phyloP scores from a whole-genome alignment of 2,329 filamentous ascomycete genomes.

The Sarocladium oryzae region DNA sequence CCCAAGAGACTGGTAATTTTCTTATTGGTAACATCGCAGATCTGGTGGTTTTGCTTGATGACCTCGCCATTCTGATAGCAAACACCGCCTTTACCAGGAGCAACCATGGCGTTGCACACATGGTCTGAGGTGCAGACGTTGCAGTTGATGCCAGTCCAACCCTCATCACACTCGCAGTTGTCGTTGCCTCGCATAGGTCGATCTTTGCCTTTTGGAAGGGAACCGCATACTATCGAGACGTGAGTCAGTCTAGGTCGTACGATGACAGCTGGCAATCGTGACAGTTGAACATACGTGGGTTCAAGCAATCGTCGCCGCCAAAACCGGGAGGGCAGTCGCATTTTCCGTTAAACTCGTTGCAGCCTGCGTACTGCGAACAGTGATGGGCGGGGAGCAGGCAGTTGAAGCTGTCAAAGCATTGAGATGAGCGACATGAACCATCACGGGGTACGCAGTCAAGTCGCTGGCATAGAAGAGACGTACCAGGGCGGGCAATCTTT shows the following conservation, averaged over 20 bases:
- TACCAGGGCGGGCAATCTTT: conserved; percentile 74
- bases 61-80: conserved; percentile 90
- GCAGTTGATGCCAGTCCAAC: conserved; percentile 97
- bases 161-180: conserved; percentile 79
- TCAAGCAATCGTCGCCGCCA: conserved; percentile 86
- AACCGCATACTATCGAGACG: conserved; percentile 67
- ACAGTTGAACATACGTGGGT: conserved; percentile 53
- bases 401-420: conserved; percentile 67
- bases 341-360: conserved; percentile 85
- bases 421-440: conserved; percentile 11
- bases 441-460: neutral
- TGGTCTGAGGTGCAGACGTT: conserved; percentile 83
- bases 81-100: conserved; percentile 70
- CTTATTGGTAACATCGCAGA: conserved; percentile 94
- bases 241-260: neutral
- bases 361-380: conserved; percentile 84
- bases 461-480: neutral
- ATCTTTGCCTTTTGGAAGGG: conserved; percentile 73
- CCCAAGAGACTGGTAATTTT: conserved; percentile 87
- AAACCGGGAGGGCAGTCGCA: conserved; percentile 90
- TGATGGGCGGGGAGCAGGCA: conserved; percentile 89
- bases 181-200: conserved; percentile 66
- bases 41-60: conserved; percentile 92
- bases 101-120: conserved; percentile 85
- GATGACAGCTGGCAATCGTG: neutral